Conservation (phyloP, 108 stramenopile species). For the Skeletonema costatum region DNA sequence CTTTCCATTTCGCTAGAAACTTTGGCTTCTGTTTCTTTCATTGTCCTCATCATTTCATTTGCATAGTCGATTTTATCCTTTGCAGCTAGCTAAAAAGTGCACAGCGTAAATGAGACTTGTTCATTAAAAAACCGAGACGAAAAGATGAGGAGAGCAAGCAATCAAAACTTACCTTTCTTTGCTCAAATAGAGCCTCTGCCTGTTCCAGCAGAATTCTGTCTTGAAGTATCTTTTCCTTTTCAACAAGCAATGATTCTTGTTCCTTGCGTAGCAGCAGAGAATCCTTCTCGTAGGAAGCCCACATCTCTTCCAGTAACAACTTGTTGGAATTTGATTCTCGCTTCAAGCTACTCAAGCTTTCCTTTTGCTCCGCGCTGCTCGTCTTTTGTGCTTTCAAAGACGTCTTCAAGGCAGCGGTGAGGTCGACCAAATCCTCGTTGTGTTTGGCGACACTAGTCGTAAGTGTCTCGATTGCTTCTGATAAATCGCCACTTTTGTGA, state of each 20-base stretch:
- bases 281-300: constrained; percentile 3
- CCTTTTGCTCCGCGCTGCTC: constrained; percentile 13
- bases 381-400: constrained; percentile 11
- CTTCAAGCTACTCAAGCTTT: constrained; percentile 13
- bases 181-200: constrained; percentile 39
- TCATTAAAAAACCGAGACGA: not conserved
- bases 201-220: constrained; percentile 18
- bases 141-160: not conserved
- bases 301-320: not conserved
- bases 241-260: not conserved
- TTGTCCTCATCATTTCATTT: constrained; percentile 7
- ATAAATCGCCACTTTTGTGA: not conserved
- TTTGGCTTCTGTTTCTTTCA: constrained; percentile 20
- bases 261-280: not conserved
- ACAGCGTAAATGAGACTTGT: not conserved
- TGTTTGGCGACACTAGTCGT: constrained; percentile 7
- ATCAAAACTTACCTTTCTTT: constrained; percentile 14
- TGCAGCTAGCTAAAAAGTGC: constrained; percentile 11
- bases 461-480: constrained; percentile 16
- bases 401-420: constrained; percentile 8
- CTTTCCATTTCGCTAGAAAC: constrained; percentile 9
- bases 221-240: constrained; percentile 21
- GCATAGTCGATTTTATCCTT: constrained; percentile 25
- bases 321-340: constrained; percentile 5
- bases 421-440: constrained; percentile 4